A percentile compares a stretch with the other conserved stretches of the same genome.
Conservation (phyloP, 1,284 basidiomycete genomes). For the Veloboletus limbatus region DNA sequence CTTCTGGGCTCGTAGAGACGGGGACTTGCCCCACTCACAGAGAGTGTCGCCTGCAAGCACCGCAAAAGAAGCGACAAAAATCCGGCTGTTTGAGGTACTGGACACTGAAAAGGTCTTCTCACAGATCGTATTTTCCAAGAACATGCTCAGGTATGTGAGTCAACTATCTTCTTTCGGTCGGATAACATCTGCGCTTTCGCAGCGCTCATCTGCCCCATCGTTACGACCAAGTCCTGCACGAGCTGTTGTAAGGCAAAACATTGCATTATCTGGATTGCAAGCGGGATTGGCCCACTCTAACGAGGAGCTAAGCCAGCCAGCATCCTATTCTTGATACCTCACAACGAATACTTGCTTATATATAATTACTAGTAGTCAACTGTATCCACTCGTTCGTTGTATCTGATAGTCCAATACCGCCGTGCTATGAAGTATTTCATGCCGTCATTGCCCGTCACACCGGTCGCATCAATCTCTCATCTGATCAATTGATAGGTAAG, state of each 20-base stretch:
- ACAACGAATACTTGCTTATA: conserved; percentile 3
- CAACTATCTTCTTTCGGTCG: not conserved
- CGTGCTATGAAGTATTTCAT: not conserved
- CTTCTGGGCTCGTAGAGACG: conserved; percentile 72
- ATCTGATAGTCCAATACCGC: conserved; percentile 13
- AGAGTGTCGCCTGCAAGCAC: conserved; percentile 16
- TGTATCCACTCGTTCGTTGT: conserved; percentile 24
- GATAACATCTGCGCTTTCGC: conserved; percentile 18
- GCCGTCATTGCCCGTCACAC: not conserved
- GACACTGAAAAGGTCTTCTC: conserved; percentile 74
- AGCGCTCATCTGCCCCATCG: conserved; percentile 66
- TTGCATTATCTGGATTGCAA: conserved; percentile 2
- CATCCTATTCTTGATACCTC: conserved; percentile 15
- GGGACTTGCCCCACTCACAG: conserved; percentile 54
- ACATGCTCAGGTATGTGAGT: conserved; percentile 68
- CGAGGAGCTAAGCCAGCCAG: not conserved
- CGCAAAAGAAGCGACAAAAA: conserved; percentile 38
- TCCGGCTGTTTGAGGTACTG: conserved; percentile 70
- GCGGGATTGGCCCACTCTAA: conserved; percentile 1
- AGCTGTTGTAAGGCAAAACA: conserved; percentile 45
- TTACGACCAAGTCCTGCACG: conserved; percentile 64
- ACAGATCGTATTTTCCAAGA: conserved; percentile 77
- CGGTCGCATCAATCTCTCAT: not conserved
- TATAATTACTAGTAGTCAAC: conserved; percentile 6
- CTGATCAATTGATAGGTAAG: too few species aligned